Evolutionary conservation across 2,329 filamentous ascomycete species (phyloP).

Genomic region (Teratosphaeria viscida): DNA sequence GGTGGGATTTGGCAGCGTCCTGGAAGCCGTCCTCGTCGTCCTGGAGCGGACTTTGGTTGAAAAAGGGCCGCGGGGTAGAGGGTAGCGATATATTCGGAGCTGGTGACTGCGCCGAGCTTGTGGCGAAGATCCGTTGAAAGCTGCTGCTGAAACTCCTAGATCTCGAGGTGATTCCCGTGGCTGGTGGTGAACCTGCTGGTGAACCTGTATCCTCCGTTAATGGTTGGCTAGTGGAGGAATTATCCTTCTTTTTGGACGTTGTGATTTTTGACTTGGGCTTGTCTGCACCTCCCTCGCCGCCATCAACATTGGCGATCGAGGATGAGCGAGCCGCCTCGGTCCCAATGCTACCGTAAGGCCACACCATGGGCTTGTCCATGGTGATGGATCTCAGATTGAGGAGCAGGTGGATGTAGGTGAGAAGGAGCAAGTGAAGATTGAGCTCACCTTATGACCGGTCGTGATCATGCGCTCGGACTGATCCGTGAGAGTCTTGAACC

Average conservation of each 20-base stretch:
- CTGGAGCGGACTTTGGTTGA: background rate
- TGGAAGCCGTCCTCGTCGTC: background rate
- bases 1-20: background rate
- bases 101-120: background rate
- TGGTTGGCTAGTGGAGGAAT: background rate
- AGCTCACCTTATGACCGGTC: background rate
- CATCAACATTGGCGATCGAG: background rate
- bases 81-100: background rate
- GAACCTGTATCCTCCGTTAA: slow-evolving; percentile 1
- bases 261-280: background rate
- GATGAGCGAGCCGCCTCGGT: background rate
- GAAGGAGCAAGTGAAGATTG: background rate
- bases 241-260: background rate
- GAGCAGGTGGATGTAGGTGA: background rate
- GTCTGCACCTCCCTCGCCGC: background rate
- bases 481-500: background rate
- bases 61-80: background rate
- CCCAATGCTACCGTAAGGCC: background rate
- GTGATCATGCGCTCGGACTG: background rate
- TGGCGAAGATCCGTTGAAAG: background rate
- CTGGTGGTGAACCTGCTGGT: background rate
- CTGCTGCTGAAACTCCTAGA: background rate
- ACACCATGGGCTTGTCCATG: background rate
- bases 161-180: background rate
- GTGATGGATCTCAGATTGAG: background rate